Evolutionary conservation across 257 asterid species (phyloP).

Genomic region (Capsicum pubescens): DNA sequence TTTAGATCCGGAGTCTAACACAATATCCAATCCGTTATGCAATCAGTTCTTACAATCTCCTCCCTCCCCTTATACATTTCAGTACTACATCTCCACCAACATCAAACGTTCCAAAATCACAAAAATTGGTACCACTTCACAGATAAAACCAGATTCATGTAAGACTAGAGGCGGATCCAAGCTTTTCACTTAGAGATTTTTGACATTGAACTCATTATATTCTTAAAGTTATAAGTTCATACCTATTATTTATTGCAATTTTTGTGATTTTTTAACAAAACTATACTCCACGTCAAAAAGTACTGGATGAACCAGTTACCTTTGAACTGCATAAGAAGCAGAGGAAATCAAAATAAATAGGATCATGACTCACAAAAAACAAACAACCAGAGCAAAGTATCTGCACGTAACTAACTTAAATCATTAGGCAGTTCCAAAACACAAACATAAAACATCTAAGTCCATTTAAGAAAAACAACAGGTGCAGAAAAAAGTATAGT

Average conservation of each 20-base stretch:
- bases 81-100: neutral
- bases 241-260: no score
- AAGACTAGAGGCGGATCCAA: no score
- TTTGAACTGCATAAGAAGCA: neutral
- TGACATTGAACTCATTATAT: no score
- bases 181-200: no score
- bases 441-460: neutral
- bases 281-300: no score
- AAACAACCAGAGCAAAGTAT: neutral
- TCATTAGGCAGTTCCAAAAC: neutral
- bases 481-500: neutral
- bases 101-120: neutral
- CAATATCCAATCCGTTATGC: slow-evolving; percentile 99
- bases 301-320: no score
- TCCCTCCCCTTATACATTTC: neutral
- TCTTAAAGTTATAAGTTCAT: no score
- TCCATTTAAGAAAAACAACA: neutral
- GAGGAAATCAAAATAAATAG: neutral
- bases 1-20: slow-evolving; percentile 99
- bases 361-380: neutral
- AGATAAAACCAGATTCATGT: slow-evolving; percentile 15
- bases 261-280: no score
- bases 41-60: slow-evolving; percentile 38
- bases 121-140: neutral
- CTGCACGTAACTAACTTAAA: neutral